Percentiles rank a stretch among this genome's conserved stretches.
phyloP scores from a whole-genome alignment of 352 stramenopile species.

The Pythium sukuiense region DNA sequence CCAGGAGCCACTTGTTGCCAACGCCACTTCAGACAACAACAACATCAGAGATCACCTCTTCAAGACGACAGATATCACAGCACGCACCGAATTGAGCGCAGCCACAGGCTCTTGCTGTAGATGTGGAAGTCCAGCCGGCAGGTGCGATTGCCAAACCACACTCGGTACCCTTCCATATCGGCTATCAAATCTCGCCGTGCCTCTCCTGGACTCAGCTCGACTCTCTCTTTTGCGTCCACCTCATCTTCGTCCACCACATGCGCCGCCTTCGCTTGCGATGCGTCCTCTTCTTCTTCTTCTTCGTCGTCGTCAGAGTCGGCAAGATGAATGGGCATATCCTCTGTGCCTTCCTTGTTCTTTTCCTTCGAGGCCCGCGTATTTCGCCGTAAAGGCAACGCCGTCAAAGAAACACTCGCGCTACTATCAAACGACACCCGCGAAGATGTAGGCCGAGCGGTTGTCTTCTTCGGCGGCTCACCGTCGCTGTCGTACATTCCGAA shows the following conservation, averaged over 20 bases:
- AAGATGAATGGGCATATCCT: constrained; percentile 28
- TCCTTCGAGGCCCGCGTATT: constrained; percentile 6
- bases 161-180: constrained; percentile 12
- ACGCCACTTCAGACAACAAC: constrained; percentile 8
- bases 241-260: constrained; percentile 8
- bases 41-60: neutral
- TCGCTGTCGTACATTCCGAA: constrained; percentile 23
- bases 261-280: neutral
- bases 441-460: neutral
- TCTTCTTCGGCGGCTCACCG: neutral
- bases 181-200: constrained; percentile 1
- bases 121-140: constrained; percentile 19
- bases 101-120: constrained; percentile 6
- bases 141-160: constrained; percentile 17
- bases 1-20: constrained; percentile 13
- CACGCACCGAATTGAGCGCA: constrained; percentile 24
- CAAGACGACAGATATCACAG: neutral
- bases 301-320: constrained; percentile 26
- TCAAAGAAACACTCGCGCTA: neutral
- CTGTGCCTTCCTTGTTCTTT: constrained; percentile 19
- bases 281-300: constrained; percentile 4
- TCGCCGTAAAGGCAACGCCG: neutral
- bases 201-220: neutral
- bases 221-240: constrained; percentile 7
- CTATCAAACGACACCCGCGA: neutral